These are phyloP conservation scores for Fragaria ananassa DNA, from an alignment of 306 rosid species.

Conservation along the genomic window DNA sequence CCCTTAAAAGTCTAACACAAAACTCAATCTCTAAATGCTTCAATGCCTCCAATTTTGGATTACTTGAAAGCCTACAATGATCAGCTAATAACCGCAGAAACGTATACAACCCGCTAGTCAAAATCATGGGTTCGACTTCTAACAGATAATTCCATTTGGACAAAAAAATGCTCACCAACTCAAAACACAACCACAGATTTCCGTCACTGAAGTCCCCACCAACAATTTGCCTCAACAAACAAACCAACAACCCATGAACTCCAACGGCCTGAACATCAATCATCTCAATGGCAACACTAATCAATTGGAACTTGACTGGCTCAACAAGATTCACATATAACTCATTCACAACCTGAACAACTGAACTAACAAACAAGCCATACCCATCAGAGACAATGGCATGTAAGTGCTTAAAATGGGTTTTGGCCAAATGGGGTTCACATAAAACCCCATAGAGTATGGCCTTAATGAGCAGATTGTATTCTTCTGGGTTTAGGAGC, in stretches of 20 bases:
- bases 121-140: conserved; percentile 51
- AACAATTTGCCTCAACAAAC: conserved; percentile 63
- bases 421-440: conserved; percentile 54
- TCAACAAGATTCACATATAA: conserved; percentile 56
- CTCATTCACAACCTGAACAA: conserved; percentile 39
- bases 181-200: conserved; percentile 63
- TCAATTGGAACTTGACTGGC: conserved; percentile 43
- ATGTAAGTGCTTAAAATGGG: conserved; percentile 77
- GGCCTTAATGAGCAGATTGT: conserved; percentile 50
- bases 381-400: conserved; percentile 71
- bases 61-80: conserved; percentile 37
- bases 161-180: conserved; percentile 44
- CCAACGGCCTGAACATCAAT: conserved; percentile 52
- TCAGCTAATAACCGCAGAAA: conserved; percentile 70
- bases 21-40: conserved; percentile 58
- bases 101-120: conserved; percentile 54
- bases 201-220: conserved; percentile 58
- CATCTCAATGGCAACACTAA: conserved; percentile 54
- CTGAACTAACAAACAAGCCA: conserved; percentile 35
- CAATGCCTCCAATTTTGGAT: conserved; percentile 44
- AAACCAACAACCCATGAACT: conserved; percentile 44
- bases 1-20: conserved; percentile 60
- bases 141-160: conserved; percentile 45
- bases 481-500: conserved; percentile 52
- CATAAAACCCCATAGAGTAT: conserved; percentile 57